Evolutionary conservation across 1,139 yeast species (phyloP), one percentile per base, ranked within the genome.

Genomic region (Spathaspora sp.): DNA sequence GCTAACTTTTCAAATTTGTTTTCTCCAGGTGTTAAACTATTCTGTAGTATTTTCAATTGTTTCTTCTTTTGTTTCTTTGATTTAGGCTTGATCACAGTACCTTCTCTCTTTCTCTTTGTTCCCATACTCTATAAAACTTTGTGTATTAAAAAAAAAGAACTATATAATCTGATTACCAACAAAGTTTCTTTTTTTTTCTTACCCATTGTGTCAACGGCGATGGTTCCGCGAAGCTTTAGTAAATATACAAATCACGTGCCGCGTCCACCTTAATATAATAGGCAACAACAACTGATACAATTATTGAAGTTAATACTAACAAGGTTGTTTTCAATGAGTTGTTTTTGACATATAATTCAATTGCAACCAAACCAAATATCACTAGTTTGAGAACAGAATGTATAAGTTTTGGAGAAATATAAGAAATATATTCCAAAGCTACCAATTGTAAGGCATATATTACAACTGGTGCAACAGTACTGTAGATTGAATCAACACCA

Each of bases 31-130:
- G 53, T 44, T 24, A 47, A 38, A 8, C 50, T 44, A 15, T 50
- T 48, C 29, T 25, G 20, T 10, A 17, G 29, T 8, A 20, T 9
- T 16, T 17, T 16, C 4, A 36, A 26, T 41, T 34, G 40, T 43
- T 50, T 36, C 46, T 54, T 60, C 47, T 54, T 54, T 39, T 50
- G 56, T 47, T 56, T 60, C 44, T 58, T 61, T 7, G 58, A 49
- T 45, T 56, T 61, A 11, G 51, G 53, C 41, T 53, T 49, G 38
- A 51, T 47, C 20, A 51, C 54, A 13, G 52, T 47, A 6, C 40
- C 37, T 11, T 54, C 59, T 45, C 62, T 54, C 48, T 61, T 60
- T 44, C 68, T 55, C 50, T 63, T 65, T 8, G 47, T n/a, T 7
- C 53, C 59, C 61, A 59, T 59, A 5, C 7, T 47, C 10, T n/a